These are phyloP conservation scores for Pythium monospermum DNA, from an alignment of 352 stramenopile genomes.

Conservation along the genomic window DNA sequence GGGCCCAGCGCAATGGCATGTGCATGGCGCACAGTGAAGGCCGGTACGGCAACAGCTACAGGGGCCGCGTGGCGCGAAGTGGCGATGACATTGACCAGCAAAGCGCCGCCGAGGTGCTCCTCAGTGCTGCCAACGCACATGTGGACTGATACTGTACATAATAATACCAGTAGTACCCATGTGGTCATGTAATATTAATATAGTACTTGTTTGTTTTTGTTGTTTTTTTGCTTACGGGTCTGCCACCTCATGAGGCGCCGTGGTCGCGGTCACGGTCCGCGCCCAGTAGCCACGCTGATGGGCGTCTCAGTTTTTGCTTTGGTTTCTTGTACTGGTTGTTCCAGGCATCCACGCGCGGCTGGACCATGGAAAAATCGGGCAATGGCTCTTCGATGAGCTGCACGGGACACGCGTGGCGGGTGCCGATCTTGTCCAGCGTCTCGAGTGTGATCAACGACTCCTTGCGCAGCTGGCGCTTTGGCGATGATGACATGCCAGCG, in stretches of 20 bases:
- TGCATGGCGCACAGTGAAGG: conserved; percentile 84
- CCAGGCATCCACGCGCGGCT: conserved; percentile 51
- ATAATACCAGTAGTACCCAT: not conserved
- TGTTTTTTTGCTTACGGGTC: conserved; percentile 7
- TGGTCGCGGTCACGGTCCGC: conserved; percentile 3
- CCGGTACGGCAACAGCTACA: conserved; percentile 80
- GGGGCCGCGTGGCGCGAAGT: conserved; percentile 49
- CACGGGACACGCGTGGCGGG: conserved; percentile 59
- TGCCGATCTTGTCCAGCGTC: conserved; percentile 73
- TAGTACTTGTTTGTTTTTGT: not conserved
- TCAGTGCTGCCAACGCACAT: conserved; percentile 8
- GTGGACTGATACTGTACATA: conserved; percentile 1
- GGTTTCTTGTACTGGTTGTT: conserved; percentile 48
- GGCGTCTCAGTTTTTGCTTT: conserved; percentile 40
- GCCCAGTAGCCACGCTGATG: conserved; percentile 47
- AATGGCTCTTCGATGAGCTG: conserved; percentile 55
- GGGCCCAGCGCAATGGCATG: conserved; percentile 80
- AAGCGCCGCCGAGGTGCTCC: conserved; percentile 3
- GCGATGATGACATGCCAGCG: conserved; percentile 45
- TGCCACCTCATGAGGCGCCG: conserved; percentile 20
- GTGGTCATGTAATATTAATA: conserved; percentile 12
- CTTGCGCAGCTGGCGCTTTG: conserved; percentile 40
- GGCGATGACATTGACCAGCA: conserved; percentile 10
- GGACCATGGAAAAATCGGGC: conserved; percentile 50
- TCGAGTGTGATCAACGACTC: conserved; percentile 58